Base-by-base conservation (phyloP, 2,329 filamentous ascomycete genomes). In the Diaporthe batatas region DNA sequence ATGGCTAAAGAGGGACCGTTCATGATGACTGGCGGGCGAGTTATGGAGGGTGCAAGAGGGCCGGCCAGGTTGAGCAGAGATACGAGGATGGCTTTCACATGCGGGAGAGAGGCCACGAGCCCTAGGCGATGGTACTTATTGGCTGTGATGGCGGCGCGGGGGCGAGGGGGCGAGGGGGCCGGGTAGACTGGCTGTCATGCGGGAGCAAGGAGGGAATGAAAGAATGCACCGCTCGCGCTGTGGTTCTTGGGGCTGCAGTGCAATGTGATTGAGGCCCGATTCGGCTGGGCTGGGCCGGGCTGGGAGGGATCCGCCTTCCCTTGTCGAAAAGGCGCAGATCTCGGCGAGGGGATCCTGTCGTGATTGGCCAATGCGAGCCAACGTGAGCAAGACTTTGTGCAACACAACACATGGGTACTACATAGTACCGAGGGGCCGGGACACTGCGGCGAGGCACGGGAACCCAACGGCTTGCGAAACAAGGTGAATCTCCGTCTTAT, bases 1-100 rank as follows among this genome's bases (percentile, higher is more conserved):
- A 75, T 75, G 25, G 53, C 55, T 6, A 67, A n/a, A 11, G 71
- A 23, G 5, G 71, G 51, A 57, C 54, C 11, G n/a, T 73, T 68
- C 73, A 74, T 73, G 23, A 44, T 47, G 23, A 47, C 49, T 29
- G 21, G 2, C 14, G 36, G 51, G 12, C 39, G 39, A 42, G 16
- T 32, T 36, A 16, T 23, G 39, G 23, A 25, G 16, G 57, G 44
- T 25, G 16, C 23, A 57, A 36, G 21, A 6, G 18, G 12, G 8
- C 6, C 44, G 2, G 42, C 42, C 12, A n/a, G 39, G 16, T 29
- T 29, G 59, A 47, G 29, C 3, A 23, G 2, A 14, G 39, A 32
- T 18, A 54, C 21, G 49, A 23, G 12, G 29, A n/a, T 49, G 21
- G n/a, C 25, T 21, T 62, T 47, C 36, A 62, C 53, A 51, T 70